These are phyloP conservation scores for Tricholoma sp. DNA, from an alignment of 768 basidiomycete species.

Conservation along the genomic window DNA sequence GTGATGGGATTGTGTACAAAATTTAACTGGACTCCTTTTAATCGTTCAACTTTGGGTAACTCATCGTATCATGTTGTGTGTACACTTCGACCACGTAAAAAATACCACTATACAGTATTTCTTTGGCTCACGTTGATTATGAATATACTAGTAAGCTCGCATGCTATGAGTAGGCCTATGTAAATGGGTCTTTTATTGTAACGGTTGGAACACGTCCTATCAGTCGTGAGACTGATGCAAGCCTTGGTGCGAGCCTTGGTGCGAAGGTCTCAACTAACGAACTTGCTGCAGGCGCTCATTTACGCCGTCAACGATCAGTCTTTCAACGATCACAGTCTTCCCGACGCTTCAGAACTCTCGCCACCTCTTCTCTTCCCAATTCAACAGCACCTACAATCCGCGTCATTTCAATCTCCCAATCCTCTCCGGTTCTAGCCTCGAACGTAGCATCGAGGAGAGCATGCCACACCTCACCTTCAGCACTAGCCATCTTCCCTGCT, in stretches of 20 bases:
- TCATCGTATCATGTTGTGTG: no score
- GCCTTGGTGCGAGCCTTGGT: no score
- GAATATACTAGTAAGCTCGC: no score
- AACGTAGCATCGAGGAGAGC: conserved; percentile 44
- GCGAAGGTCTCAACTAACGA: not conserved
- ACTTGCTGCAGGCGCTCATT: not conserved
- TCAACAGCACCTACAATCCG: conserved; percentile 57
- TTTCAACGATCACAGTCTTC: conserved; percentile 17
- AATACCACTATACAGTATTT: no score
- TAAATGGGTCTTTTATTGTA: no score
- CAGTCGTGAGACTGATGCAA: no score
- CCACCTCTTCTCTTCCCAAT: conserved; percentile 57
- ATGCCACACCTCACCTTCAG: conserved; percentile 52
- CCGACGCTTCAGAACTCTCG: conserved; percentile 46
- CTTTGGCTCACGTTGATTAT: no score
- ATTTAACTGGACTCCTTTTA: conserved; percentile 36
- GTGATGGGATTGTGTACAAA: conserved; percentile 83
- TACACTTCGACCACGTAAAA: no score
- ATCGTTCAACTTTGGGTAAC: conserved; percentile 4
- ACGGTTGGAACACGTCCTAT: no score
- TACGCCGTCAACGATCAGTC: not conserved
- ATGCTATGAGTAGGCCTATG: no score
- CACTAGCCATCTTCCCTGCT: conserved; percentile 61
- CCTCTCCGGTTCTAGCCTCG: conserved; percentile 36
- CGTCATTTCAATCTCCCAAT: conserved; percentile 53